Evolutionary conservation across 257 asterid species (phyloP).

Genomic region (Solanum tarijense): DNA sequence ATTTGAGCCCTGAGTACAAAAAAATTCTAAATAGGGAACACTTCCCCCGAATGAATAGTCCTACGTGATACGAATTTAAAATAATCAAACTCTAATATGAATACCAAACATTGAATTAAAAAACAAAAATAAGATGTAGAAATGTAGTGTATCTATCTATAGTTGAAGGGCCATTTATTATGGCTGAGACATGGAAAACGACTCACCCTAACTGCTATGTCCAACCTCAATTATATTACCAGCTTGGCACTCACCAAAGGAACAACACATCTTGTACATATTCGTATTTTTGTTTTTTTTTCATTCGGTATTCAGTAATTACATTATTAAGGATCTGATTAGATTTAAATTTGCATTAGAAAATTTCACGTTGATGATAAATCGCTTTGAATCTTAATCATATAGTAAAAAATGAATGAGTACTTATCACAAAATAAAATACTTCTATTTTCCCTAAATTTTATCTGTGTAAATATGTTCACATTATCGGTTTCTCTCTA

Average conservation of each 20-base stretch:
- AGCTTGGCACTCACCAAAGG: background rate
- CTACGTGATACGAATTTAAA: no score
- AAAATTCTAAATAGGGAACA: no score
- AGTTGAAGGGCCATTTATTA: background rate
- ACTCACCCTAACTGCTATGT: background rate
- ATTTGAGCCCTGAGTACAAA: no score
- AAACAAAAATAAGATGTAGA: background rate
- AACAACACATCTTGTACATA: background rate
- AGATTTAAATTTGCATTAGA: background rate
- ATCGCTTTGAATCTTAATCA: background rate
- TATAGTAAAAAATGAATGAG: background rate
- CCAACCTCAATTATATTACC: background rate
- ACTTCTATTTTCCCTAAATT: background rate
- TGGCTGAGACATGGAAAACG: background rate
- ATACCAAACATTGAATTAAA: no score
- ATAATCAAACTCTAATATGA: no score
- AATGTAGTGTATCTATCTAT: background rate
- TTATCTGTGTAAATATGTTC: background rate
- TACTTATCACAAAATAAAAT: background rate
- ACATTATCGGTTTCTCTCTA: background rate
- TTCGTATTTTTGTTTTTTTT: background rate
- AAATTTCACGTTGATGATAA: background rate
- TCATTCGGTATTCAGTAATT: background rate
- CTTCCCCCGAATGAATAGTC: no score
- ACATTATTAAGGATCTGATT: background rate